These are phyloP conservation scores for Lanmaoa rubissima DNA, from an alignment of 768 basidiomycete genomes.

Conservation along the genomic window DNA sequence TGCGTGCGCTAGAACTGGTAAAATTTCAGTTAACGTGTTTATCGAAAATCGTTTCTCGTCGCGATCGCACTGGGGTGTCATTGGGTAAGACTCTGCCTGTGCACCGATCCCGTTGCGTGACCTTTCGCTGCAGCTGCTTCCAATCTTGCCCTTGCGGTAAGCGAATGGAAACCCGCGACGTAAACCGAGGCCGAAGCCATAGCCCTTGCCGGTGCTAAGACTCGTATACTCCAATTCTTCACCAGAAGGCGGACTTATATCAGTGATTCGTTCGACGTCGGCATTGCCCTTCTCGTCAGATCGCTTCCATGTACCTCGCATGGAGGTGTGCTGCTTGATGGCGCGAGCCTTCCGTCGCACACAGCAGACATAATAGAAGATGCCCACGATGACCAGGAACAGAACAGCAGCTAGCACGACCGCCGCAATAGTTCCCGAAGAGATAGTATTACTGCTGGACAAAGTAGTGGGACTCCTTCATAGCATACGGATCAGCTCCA, in stretches of 20 bases:
- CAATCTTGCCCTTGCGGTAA: slow-evolving; percentile 23
- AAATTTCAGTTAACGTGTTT: slow-evolving; percentile 19
- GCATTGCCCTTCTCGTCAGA: background rate
- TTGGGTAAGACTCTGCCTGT: slow-evolving; percentile 21
- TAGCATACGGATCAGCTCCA: slow-evolving; percentile 2
- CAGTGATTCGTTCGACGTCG: slow-evolving; percentile 12
- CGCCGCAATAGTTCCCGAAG: slow-evolving; percentile 65
- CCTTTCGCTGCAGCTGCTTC: slow-evolving; percentile 18
- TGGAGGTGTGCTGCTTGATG: slow-evolving; percentile 6
- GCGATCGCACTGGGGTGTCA: slow-evolving; percentile 19
- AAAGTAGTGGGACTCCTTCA: slow-evolving; percentile 19
- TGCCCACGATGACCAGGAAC: slow-evolving; percentile 44
- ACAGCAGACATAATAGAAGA: slow-evolving; percentile 44
- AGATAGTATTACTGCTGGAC: slow-evolving; percentile 25
- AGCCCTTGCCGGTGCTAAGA: slow-evolving; percentile 33
- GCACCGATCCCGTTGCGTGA: slow-evolving; percentile 9
- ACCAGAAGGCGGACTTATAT: slow-evolving; percentile 9
- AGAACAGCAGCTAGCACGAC: slow-evolving; percentile 57
- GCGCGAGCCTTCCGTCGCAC: slow-evolving; percentile 47
- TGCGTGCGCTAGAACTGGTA: slow-evolving; percentile 12
- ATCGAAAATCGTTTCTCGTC: slow-evolving; percentile 33
- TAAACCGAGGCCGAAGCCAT: slow-evolving; percentile 34
- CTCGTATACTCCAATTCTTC: slow-evolving; percentile 29
- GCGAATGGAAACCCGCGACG: slow-evolving; percentile 27
- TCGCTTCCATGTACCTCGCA: background rate